A percentile compares a stretch with the other conserved stretches of the same genome.
Evolutionary conservation across 495 filamentous ascomycete genomes (phyloP).

Genomic region (Poronia punctata): DNA sequence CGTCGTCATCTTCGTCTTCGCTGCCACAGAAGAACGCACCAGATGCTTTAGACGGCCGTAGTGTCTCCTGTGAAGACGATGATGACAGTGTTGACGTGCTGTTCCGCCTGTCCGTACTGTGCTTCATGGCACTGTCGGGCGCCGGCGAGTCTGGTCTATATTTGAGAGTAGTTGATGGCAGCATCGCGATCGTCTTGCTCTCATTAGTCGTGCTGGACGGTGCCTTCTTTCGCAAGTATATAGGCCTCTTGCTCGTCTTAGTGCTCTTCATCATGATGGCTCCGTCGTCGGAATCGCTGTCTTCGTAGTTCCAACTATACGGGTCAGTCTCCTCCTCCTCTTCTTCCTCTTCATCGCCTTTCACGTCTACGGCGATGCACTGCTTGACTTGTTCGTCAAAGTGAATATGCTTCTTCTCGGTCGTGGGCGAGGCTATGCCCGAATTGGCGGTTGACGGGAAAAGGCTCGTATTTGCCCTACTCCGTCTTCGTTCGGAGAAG

Average conservation of each 20-base stretch:
- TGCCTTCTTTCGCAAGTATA: conserved; percentile 33
- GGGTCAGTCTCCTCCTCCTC: conserved; percentile 40
- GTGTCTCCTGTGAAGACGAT: conserved; percentile 69
- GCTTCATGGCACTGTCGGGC: conserved; percentile 50
- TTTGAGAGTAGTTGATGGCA: conserved; percentile 89
- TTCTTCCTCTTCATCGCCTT: conserved; percentile 66
- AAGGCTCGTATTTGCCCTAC: conserved; percentile 49
- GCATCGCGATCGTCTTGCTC: conserved; percentile 86
- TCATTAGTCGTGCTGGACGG: conserved; percentile 51
- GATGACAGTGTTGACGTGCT: conserved; percentile 49
- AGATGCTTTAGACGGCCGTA: conserved; percentile 63
- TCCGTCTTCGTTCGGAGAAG: conserved; percentile 50
- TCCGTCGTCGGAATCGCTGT: conserved; percentile 64
- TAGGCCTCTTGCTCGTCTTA: conserved; percentile 32
- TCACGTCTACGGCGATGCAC: conserved; percentile 87
- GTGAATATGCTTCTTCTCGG: conserved; percentile 78
- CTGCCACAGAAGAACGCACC: conserved; percentile 61
- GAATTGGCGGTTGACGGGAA: conserved; percentile 54
- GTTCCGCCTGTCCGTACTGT: conserved; percentile 41
- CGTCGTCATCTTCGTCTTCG: conserved; percentile 40
- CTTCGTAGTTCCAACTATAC: conserved; percentile 36
- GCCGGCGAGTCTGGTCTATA: conserved; percentile 77
- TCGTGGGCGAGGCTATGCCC: conserved; percentile 57
- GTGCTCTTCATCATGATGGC: conserved; percentile 78
- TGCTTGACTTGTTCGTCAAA: conserved; percentile 95